Evolutionary conservation across 805 yeast genomes (phyloP), one percentile per base, ranked within the genome.

Genomic region (Metschnikowia noctiluminum): DNA sequence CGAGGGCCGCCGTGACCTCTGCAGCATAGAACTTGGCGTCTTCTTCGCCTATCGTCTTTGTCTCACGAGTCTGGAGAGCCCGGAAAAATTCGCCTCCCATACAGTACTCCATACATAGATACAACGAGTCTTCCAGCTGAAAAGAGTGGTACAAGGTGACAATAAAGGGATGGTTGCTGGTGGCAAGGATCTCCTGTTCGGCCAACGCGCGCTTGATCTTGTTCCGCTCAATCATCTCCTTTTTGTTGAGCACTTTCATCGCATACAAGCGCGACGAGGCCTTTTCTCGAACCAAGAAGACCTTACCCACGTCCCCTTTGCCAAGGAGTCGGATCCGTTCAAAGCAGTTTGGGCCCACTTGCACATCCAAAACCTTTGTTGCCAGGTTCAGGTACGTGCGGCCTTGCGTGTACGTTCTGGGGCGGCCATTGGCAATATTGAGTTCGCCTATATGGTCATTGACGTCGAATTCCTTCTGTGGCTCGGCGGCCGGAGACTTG

Each of bases 11-110:
- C 1, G 94, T 85, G 16, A 94, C 99, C 66, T 94, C 99, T 16
- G 97, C 87, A 0, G 97, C 96, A 64, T 94, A 94, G 64, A 94
- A 94, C 49, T 82, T 76, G 2, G 99, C 98, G 64, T 91, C 98
- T 28, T 74, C 79, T 65, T 94, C 99, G 16, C 81, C 73, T 12
- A 94, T 85, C 56, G 96, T 87, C 63, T 90, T 89, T 46, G 89
- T 81, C 52, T 82, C 85, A 52, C 97, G 77, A 0, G 97, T 90
- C 68, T 94, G 99, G 46, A 94, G 70, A 0, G 98, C 99, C 51
- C 98, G 74, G 74, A 94, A 94, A 61, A 94, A 94, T 69, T 95
- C 99, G 40, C 99, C 99, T 30, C 99, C 99, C 90, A 94, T 89
- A 63, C 99, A 94, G 62, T 92, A 94, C 65, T 94, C 99, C 96